phyloP scores from a whole-genome alignment of 2,329 filamentous ascomycete species.

The Fusarium sp. region DNA sequence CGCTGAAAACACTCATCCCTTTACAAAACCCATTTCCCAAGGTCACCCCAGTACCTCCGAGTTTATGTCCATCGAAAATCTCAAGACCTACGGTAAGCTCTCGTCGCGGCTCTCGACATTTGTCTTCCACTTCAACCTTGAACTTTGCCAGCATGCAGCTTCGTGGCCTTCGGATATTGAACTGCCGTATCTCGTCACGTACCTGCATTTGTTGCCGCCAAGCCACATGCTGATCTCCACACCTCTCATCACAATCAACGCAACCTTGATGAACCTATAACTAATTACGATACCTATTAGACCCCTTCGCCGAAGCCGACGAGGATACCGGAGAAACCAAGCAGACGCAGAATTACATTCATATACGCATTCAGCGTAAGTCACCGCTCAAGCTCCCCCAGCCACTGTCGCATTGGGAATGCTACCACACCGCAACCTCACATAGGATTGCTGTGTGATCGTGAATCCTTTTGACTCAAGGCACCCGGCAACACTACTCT shows the following conservation, averaged over 20 bases:
- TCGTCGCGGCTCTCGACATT: neutral
- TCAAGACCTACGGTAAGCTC: slow-evolving; percentile 91
- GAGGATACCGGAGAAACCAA: slow-evolving; percentile 97
- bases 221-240: slow-evolving; percentile 41
- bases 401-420: slow-evolving; percentile 12
- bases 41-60: slow-evolving; percentile 75
- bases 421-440: slow-evolving; percentile 29
- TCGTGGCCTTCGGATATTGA: neutral
- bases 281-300: slow-evolving; percentile 61
- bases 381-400: slow-evolving; percentile 12
- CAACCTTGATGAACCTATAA: slow-evolving; percentile 4
- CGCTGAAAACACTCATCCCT: slow-evolving; percentile 59
- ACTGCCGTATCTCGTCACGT: slow-evolving; percentile 26
- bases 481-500: neutral
- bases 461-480: slow-evolving; percentile 6
- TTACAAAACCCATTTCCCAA: slow-evolving; percentile 67
- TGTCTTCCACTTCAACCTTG: too few relatives aligned
- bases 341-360: slow-evolving; percentile 97
- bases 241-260: slow-evolving; percentile 6
- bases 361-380: slow-evolving; percentile 99
- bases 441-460: slow-evolving; percentile 21
- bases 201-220: slow-evolving; percentile 46
- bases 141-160: neutral
- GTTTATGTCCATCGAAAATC: slow-evolving; percentile 99
- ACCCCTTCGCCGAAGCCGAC: slow-evolving; percentile 99